phyloP scores from a whole-genome alignment of 208 protist species.

The Wallacemonas sp. region DNA sequence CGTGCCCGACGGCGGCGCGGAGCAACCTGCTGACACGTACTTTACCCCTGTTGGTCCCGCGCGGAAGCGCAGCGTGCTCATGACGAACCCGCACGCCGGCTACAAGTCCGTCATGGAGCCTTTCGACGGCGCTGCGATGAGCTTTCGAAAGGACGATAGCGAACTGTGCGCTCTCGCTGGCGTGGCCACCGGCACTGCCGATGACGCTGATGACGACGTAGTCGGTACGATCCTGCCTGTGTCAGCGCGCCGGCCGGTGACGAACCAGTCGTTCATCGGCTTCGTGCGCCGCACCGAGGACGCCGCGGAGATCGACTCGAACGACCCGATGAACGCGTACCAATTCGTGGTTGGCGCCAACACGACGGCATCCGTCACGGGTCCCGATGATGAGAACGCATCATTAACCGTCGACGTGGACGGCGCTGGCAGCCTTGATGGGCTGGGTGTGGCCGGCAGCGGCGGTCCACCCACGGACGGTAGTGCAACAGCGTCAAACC shows the following conservation, averaged over 20 bases:
- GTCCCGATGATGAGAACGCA: neutral
- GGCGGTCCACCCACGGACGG: neutral
- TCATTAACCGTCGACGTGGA: neutral
- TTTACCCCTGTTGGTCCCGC: conserved; percentile 15
- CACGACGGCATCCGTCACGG: neutral
- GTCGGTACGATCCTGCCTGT: conserved; percentile 4
- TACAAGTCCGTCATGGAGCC: conserved; percentile 28
- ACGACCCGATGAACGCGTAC: conserved; percentile 42
- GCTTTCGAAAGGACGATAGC: neutral
- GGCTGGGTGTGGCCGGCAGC: neutral
- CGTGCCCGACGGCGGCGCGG: neutral
- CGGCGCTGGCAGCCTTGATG: neutral
- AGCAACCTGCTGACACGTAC: neutral
- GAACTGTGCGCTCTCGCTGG: neutral
- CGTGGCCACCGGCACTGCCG: neutral
- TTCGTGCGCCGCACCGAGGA: conserved; percentile 7
- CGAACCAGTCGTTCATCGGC: conserved; percentile 8
- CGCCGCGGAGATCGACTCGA: conserved; percentile 4
- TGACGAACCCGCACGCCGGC: conserved; percentile 22
- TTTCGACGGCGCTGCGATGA: neutral
- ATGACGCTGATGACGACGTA: neutral
- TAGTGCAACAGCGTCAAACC: neutral
- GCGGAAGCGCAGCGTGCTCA: conserved; percentile 29
- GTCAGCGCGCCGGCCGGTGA: neutral
- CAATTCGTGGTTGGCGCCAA: conserved; percentile 33